A percentile compares a stretch with the other conserved stretches of the same genome.
phyloP scores from a whole-genome alignment of 495 filamentous ascomycete species.

The Penicillium cosmopolitanum region DNA sequence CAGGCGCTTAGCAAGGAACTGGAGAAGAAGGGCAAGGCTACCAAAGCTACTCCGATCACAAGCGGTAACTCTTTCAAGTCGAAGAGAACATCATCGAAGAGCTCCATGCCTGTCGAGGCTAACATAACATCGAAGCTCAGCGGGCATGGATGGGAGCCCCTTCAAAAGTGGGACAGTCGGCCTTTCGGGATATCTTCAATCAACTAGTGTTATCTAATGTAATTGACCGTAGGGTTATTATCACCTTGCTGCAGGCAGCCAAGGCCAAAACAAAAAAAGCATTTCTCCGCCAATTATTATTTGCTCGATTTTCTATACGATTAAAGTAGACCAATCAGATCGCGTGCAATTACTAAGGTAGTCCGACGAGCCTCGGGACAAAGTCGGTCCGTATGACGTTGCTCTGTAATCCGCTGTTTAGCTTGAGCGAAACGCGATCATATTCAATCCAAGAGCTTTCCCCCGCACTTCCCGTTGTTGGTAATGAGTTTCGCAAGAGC shows the following conservation, averaged over 20 bases:
- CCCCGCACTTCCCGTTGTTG: conserved; percentile 22
- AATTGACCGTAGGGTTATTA: neutral
- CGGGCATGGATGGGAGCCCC: conserved; percentile 38
- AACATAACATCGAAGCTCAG: conserved; percentile 26
- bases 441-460: neutral
- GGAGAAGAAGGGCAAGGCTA: conserved; percentile 8
- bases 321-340: conserved; percentile 20
- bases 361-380: conserved; percentile 8
- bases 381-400: conserved; percentile 31
- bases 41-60: neutral
- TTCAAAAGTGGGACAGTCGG: conserved; percentile 41
- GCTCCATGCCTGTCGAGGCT: neutral
- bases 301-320: neutral
- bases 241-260: conserved; percentile 26
- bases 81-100: conserved; percentile 1
- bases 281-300: neutral
- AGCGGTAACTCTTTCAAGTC: neutral
- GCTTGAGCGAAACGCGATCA: conserved; percentile 6
- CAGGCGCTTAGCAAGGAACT: conserved; percentile 27
- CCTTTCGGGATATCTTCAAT: conserved; percentile 36
- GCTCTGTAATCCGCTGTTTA: conserved; percentile 23
- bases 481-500: conserved; percentile 39
- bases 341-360: conserved; percentile 17
- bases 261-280: conserved; percentile 4
- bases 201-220: conserved; percentile 14